Conservation (phyloP, 129 eudicot genomes). For the Arctium minus region DNA sequence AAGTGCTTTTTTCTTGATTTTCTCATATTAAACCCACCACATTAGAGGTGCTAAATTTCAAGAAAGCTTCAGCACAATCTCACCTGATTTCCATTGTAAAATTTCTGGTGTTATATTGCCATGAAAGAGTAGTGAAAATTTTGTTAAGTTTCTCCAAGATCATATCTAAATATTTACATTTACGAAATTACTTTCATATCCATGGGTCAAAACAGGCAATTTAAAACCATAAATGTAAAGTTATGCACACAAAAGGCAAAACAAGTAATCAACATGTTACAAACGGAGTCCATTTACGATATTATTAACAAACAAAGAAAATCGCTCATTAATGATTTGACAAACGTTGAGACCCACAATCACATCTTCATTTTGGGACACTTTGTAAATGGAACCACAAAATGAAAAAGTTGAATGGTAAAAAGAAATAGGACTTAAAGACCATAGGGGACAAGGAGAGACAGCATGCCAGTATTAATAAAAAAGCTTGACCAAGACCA, state of each 20-base stretch:
- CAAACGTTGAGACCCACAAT: neutral
- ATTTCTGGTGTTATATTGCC: conserved; percentile 3
- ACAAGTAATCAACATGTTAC: neutral
- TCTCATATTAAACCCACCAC: conserved; percentile 11
- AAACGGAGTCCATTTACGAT: neutral
- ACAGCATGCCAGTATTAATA: neutral
- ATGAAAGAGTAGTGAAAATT: conserved; percentile 11
- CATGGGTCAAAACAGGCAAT: conserved; percentile 2
- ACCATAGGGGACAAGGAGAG: conserved; percentile 12
- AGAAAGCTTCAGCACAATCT: neutral
- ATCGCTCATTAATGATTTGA: neutral
- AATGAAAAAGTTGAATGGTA: neutral
- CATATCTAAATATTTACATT: neutral
- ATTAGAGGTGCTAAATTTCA: conserved; percentile 3
- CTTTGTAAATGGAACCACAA: neutral
- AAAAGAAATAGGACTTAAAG: neutral
- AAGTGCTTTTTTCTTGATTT: neutral
- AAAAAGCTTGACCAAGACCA: conserved; percentile 5
- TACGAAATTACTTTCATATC: neutral
- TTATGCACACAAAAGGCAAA: conserved; percentile 1
- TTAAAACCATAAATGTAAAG: neutral
- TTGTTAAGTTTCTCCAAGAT: conserved; percentile 3
- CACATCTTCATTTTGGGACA: conserved; percentile 4
- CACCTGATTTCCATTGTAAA: conserved; percentile 2
- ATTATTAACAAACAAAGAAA: neutral